Evolutionary conservation across 192 early-diverging fungal species (phyloP).

Genomic region (Coemansia sp.): DNA sequence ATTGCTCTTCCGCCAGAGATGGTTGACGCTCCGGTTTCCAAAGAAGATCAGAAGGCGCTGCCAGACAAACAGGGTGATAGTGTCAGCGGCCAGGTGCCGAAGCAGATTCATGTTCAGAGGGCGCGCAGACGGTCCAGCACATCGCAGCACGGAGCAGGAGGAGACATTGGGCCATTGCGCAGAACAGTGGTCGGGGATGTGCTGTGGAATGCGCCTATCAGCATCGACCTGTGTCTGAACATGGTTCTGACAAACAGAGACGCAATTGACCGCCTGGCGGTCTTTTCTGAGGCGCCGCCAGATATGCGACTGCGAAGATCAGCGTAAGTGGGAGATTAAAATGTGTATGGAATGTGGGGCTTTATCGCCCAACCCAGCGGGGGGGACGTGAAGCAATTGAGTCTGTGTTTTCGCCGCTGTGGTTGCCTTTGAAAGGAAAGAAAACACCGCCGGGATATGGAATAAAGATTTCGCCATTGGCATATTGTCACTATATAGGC

Average conservation of each 20-base stretch:
- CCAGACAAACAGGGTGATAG: background rate
- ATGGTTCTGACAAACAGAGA: slow-evolving; percentile 91
- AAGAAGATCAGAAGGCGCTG: background rate
- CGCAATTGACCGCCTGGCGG: slow-evolving; percentile 59
- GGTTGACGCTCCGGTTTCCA: background rate
- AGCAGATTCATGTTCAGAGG: background rate
- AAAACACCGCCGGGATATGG: too few species aligned
- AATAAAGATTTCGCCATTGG: too few species aligned
- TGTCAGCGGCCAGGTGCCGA: background rate
- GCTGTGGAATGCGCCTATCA: slow-evolving; percentile 33
- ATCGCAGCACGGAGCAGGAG: slow-evolving; percentile 1
- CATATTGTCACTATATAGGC: slow-evolving; percentile 34
- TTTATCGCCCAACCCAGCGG: too few species aligned
- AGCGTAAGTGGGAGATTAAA: slow-evolving; percentile 52
- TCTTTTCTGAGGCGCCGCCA: slow-evolving; percentile 63
- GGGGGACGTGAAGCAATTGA: too few species aligned
- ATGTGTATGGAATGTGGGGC: too few species aligned
- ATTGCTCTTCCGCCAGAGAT: slow-evolving; percentile 21
- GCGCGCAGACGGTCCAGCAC: slow-evolving; percentile 15
- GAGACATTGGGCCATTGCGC: slow-evolving; percentile 9
- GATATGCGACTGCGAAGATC: slow-evolving; percentile 58
- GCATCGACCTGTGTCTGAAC: slow-evolving; percentile 79
- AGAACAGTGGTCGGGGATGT: slow-evolving; percentile 40
- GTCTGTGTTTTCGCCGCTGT: too few species aligned
- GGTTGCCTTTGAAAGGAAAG: too few species aligned